Percentiles rank a stretch among this genome's conserved stretches.
Evolutionary conservation across 192 early-diverging fungal species (phyloP).

Genomic region (Gigaspora rosea): DNA sequence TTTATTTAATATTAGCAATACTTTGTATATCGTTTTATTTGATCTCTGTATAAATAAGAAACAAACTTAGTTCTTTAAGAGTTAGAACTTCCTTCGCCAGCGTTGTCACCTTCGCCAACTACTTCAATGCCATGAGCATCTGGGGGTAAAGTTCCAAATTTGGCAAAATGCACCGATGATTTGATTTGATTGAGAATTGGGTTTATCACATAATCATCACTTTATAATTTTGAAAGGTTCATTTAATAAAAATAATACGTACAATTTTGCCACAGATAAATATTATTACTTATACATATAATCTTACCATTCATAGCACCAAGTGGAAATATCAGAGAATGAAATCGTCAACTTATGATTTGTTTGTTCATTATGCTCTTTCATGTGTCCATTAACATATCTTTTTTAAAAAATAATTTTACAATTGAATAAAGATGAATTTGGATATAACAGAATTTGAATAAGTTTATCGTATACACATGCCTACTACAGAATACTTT

Average conservation of each 20-base stretch:
- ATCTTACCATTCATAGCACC: conserved; percentile 22
- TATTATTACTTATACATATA: neutral
- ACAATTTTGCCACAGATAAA: neutral
- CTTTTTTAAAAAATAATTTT: neutral
- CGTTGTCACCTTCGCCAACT: neutral
- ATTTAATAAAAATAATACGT: neutral
- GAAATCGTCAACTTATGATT: conserved; percentile 13
- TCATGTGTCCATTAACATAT: conserved; percentile 17
- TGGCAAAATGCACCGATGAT: neutral
- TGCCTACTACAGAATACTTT: conserved; percentile 21
- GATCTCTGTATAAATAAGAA: no score
- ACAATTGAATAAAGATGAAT: neutral
- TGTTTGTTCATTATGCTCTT: neutral
- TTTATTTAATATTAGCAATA: no score
- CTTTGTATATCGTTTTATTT: no score
- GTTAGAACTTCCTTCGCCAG: neutral
- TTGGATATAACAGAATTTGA: neutral
- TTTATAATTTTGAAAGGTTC: neutral
- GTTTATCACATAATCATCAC: neutral
- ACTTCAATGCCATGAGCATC: neutral
- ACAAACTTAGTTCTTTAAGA: no score
- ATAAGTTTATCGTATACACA: neutral
- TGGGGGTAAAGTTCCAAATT: conserved; percentile 1
- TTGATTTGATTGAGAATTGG: neutral
- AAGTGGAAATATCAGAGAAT: conserved; percentile 19